These are phyloP conservation scores for Amaranthus tricolor DNA, from an alignment of 179 eudicot species.

Conservation along the genomic window DNA sequence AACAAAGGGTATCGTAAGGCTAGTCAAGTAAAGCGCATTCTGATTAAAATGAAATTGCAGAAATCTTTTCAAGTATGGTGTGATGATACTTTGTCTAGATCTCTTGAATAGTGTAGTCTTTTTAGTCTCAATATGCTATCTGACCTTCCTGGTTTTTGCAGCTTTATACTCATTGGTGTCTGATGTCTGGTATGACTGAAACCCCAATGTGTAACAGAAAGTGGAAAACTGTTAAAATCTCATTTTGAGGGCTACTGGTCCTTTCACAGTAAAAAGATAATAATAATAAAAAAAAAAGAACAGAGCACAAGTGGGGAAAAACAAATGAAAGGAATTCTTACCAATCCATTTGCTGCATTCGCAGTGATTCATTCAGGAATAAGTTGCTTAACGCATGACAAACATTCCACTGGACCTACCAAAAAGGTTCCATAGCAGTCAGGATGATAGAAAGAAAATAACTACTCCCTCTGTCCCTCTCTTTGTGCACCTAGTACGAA, in stretches of 20 bases:
- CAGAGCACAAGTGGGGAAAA: not conserved
- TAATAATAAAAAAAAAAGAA: not conserved
- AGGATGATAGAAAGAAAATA: not conserved
- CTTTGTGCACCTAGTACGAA: not conserved
- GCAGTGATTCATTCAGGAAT: conserved; percentile 69
- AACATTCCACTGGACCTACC: conserved; percentile 98
- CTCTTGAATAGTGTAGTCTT: not conserved
- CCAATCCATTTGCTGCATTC: conserved; percentile 69
- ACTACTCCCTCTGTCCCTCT: too few species aligned
- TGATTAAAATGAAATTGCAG: not conserved
- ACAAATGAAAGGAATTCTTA: conserved; percentile 26
- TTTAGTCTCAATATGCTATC: not conserved
- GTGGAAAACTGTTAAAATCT: not conserved
- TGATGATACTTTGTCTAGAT: not conserved
- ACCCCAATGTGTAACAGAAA: conserved; percentile 1
- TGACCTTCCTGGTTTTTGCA: not conserved
- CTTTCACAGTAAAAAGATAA: conserved; percentile 1
- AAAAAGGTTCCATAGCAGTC: conserved; percentile 14
- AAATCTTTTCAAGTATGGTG: not conserved
- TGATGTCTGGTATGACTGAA: not conserved
- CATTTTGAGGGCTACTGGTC: not conserved
- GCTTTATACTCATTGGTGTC: not conserved
- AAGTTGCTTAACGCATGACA: conserved; percentile 91
- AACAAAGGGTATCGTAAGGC: not conserved
- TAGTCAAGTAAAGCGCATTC: not conserved